phyloP scores from a whole-genome alignment of 2,329 filamentous ascomycete genomes.

The Claviceps purpurea region DNA sequence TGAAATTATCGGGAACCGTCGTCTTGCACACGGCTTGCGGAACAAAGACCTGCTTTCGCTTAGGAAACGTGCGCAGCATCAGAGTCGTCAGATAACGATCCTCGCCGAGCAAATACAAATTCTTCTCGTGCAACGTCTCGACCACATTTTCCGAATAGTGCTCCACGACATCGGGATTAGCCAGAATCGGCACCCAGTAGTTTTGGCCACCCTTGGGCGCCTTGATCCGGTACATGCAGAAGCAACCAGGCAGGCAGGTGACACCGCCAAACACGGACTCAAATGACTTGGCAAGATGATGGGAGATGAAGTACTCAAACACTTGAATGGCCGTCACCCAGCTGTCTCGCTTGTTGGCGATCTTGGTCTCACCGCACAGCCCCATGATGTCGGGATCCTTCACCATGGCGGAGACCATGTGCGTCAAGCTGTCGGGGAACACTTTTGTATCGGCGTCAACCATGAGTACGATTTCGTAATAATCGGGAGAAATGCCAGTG shows the following conservation, averaged over 20 bases:
- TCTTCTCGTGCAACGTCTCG: constrained; percentile 96
- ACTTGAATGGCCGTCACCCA: constrained; percentile 99
- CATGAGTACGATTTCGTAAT: constrained; percentile 97
- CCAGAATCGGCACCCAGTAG: constrained; percentile 98
- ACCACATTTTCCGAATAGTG: constrained; percentile 99
- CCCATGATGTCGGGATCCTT: constrained; percentile 99
- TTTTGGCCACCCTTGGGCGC: constrained; percentile 96
- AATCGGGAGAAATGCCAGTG: constrained; percentile 94
- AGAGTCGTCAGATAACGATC: constrained; percentile 92
- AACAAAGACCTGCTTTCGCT: constrained; percentile 96
- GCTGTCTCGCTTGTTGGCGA: constrained; percentile 88
- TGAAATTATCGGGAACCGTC: constrained; percentile 85
- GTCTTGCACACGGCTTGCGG: constrained; percentile 99
- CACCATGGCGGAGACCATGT: constrained; percentile 99
- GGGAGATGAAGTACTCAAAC: constrained; percentile 98
- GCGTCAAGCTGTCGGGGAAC: constrained; percentile 93
- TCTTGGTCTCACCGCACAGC: constrained; percentile 96
- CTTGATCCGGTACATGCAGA: constrained; percentile 99
- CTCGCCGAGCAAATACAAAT: constrained; percentile 78
- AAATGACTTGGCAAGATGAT: constrained; percentile 93
- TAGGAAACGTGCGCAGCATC: constrained; percentile 97
- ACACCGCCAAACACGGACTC: constrained; percentile 98
- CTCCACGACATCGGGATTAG: constrained; percentile 96
- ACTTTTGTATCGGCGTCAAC: constrained; percentile 99
- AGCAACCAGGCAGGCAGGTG: constrained; percentile 94